Conservation (phyloP, 1,284 basidiomycete genomes). For the Cutaneotrichosporon dermatis region DNA sequence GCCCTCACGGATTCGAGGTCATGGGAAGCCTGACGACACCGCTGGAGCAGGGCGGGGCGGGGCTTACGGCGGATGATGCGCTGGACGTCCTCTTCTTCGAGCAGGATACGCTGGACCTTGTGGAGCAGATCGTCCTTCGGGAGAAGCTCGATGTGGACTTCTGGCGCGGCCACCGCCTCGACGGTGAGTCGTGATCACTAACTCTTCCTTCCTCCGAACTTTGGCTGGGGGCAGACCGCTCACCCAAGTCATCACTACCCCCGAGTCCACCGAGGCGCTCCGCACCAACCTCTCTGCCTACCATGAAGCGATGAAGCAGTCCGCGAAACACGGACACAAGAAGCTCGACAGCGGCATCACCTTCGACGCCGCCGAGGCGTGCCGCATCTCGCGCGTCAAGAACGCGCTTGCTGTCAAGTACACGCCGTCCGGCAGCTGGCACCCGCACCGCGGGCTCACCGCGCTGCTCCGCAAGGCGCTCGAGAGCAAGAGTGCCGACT, state of each 20-base stretch:
- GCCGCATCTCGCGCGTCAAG: not conserved
- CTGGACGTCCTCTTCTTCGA: constrained; percentile 54
- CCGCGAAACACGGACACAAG: not conserved
- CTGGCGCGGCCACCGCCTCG: constrained; percentile 28
- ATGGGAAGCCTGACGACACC: constrained; percentile 23
- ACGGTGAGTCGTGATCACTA: constrained; percentile 9
- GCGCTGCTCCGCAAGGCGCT: constrained; percentile 10
- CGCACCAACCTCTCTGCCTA: not conserved
- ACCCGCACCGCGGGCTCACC: constrained; percentile 17
- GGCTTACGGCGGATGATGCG: constrained; percentile 43
- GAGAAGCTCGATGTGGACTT: constrained; percentile 30
- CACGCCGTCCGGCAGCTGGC: constrained; percentile 10
- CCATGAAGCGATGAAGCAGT: not conserved
- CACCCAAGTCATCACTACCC: not conserved
- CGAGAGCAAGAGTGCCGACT: not conserved
- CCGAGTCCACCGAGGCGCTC: not conserved
- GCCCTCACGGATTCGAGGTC: constrained; percentile 26
- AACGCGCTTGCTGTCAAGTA: constrained; percentile 2
- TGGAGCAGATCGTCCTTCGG: constrained; percentile 56
- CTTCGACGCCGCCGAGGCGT: not conserved
- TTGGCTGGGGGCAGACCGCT: not conserved
- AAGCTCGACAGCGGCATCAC: not conserved
- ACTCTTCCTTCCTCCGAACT: no score
- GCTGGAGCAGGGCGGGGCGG: constrained; percentile 15
- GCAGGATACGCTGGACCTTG: constrained; percentile 67